A percentile compares a stretch with the other conserved stretches of the same genome.
Evolutionary conservation across 345 rosid species (phyloP).

Genomic region (Eucalyptus erythrocorys): DNA sequence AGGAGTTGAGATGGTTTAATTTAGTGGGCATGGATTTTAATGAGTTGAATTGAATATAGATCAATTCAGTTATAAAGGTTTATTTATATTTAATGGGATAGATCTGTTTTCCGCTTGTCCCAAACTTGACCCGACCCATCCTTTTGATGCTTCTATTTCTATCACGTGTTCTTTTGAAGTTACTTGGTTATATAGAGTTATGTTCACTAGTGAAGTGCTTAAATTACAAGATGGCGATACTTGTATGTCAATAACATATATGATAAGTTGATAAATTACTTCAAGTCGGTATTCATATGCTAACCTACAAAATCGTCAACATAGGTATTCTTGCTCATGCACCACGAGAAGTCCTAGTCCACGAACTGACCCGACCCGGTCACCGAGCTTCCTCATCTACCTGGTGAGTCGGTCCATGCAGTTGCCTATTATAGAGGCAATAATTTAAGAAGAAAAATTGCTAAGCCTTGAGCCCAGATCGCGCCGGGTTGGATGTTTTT

Average conservation of each 20-base stretch:
- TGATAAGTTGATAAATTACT: not conserved
- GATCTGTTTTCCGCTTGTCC: accelerated
- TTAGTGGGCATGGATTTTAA: not conserved
- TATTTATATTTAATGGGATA: not conserved
- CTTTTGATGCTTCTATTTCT: not conserved
- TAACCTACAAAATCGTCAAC: accelerated
- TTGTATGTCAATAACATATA: not conserved
- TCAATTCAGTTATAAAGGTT: not conserved
- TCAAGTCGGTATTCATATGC: not conserved
- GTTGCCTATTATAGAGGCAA: not conserved
- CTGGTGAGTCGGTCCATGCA: not conserved
- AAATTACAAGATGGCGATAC: not conserved
- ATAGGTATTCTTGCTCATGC: not conserved
- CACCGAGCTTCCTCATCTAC: not conserved
- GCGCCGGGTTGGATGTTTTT: not conserved
- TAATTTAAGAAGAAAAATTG: not conserved
- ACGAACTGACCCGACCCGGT: accelerated
- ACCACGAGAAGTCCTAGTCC: not conserved
- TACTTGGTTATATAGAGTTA: not conserved
- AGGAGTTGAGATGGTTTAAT: not conserved
- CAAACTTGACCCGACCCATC: accelerated
- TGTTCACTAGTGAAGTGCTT: not conserved
- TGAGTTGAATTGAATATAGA: not conserved
- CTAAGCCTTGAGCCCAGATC: not conserved
- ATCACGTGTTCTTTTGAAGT: not conserved